phyloP scores from a whole-genome alignment of 2,329 filamentous ascomycete genomes.

The Arthrobotrys pseudoclavata region DNA sequence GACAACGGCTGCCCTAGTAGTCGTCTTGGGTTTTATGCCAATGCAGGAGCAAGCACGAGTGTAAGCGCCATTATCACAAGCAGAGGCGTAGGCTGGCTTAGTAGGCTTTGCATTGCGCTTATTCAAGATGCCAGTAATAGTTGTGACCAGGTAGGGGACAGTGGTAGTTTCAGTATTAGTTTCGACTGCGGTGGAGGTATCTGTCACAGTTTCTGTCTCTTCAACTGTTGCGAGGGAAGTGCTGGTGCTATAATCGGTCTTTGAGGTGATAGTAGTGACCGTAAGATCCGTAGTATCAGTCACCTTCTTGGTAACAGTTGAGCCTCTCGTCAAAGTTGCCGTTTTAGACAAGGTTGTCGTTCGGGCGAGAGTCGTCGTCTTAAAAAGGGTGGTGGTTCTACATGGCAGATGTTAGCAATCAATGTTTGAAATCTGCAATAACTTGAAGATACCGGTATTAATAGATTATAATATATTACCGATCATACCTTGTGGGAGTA shows the following conservation, averaged over 20 bases:
- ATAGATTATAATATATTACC: neutral
- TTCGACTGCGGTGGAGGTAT: slow-evolving; percentile 20
- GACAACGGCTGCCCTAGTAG: slow-evolving; percentile 35
- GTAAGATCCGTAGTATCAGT: slow-evolving; percentile 33
- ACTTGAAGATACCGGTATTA: too few relatives aligned
- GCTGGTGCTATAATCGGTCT: slow-evolving; percentile 40
- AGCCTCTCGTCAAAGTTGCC: slow-evolving; percentile 5
- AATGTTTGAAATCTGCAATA: too few relatives aligned
- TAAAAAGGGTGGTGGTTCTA: slow-evolving; percentile 4
- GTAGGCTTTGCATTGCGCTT: neutral
- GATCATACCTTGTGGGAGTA: slow-evolving; percentile 33
- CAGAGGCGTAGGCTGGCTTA: slow-evolving; percentile 45
- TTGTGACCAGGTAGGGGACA: slow-evolving; percentile 9
- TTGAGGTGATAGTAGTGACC: slow-evolving; percentile 23
- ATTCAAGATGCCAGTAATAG: neutral
- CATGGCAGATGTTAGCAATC: neutral
- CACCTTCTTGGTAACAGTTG: slow-evolving; percentile 5
- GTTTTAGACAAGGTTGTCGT: slow-evolving; percentile 35
- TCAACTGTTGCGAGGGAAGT: slow-evolving; percentile 31
- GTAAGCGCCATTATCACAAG: slow-evolving; percentile 33
- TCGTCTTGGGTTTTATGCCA: slow-evolving; percentile 45
- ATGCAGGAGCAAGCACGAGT: slow-evolving; percentile 54
- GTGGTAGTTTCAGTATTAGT: slow-evolving; percentile 25
- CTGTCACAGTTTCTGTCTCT: slow-evolving; percentile 31
- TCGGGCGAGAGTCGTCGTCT: slow-evolving; percentile 8